phyloP scores from a whole-genome alignment of 1,139 yeast species.

The Pneumocystis wakefieldiae region DNA sequence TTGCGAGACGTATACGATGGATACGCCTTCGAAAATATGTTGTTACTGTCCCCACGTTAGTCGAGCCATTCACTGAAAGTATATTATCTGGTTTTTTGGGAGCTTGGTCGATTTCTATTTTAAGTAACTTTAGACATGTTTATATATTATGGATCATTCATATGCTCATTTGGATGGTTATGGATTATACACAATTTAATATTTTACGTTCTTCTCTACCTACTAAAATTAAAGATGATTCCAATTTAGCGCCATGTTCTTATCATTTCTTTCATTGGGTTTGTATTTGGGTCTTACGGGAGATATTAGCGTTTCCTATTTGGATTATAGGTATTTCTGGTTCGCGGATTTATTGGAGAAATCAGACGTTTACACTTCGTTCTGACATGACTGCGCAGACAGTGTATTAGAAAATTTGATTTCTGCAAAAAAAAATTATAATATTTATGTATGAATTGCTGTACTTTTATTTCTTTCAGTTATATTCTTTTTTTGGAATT shows the following conservation, averaged over 20 bases:
- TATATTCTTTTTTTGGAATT: neutral
- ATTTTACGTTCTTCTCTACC: conserved; percentile 27
- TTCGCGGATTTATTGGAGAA: conserved; percentile 64
- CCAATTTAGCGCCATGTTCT: conserved; percentile 22
- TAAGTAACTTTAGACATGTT: conserved; percentile 31
- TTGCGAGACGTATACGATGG: conserved; percentile 66
- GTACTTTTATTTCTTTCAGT: neutral
- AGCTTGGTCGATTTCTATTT: conserved; percentile 30
- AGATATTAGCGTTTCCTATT: conserved; percentile 61
- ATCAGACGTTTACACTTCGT: neutral
- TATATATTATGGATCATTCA: conserved; percentile 20
- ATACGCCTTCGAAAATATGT: conserved; percentile 74
- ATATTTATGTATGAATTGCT: neutral
- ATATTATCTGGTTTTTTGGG: conserved; percentile 51
- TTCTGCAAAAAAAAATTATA: neutral
- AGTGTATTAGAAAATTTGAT: neutral
- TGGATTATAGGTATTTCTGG: conserved; percentile 77
- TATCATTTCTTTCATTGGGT: conserved; percentile 25
- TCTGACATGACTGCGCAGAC: neutral
- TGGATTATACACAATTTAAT: conserved; percentile 49
- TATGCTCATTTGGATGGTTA: conserved; percentile 44
- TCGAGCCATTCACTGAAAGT: conserved; percentile 79
- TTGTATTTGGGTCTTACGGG: conserved; percentile 52
- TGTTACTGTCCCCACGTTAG: conserved; percentile 70
- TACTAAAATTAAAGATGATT: conserved; percentile 20